Evolutionary conservation across 352 stramenopile species (phyloP).

Genomic region (Globisporangium mamillatum): DNA sequence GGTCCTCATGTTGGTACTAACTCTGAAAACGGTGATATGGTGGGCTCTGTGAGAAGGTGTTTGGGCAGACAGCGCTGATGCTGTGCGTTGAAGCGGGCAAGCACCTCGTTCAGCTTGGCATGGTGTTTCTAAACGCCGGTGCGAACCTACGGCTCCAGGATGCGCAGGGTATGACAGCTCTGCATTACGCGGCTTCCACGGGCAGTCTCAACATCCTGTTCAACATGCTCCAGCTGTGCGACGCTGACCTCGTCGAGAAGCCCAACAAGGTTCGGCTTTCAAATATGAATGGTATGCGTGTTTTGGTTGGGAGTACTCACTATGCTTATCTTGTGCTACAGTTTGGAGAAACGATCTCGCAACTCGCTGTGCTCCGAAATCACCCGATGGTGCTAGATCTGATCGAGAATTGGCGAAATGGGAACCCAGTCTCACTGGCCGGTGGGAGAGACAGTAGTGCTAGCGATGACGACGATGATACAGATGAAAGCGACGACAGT

Average conservation of each 20-base stretch:
- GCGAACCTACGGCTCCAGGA: slow-evolving; percentile 59
- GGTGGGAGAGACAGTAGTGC: slow-evolving; percentile 18
- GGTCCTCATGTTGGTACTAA: neutral
- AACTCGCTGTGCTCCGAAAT: slow-evolving; percentile 44
- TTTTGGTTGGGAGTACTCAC: neutral
- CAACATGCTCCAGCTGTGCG: slow-evolving; percentile 64
- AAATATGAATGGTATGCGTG: neutral
- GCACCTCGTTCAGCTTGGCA: slow-evolving; percentile 64
- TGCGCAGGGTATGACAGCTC: slow-evolving; percentile 65
- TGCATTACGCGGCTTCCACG: slow-evolving; percentile 61
- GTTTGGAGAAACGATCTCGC: slow-evolving; percentile 55
- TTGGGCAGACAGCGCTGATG: slow-evolving; percentile 74
- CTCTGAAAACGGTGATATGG: neutral
- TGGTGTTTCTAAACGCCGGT: slow-evolving; percentile 72
- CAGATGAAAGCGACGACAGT: slow-evolving; percentile 8
- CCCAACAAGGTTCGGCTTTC: slow-evolving; percentile 43
- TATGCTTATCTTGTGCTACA: slow-evolving; percentile 11
- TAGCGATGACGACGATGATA: slow-evolving; percentile 22
- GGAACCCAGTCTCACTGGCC: slow-evolving; percentile 28
- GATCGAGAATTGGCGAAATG: slow-evolving; percentile 39
- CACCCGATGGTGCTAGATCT: slow-evolving; percentile 36
- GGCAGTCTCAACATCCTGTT: slow-evolving; percentile 60
- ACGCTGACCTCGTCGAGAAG: slow-evolving; percentile 50
- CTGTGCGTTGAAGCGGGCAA: slow-evolving; percentile 56
- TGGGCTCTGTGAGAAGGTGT: slow-evolving; percentile 38